Evolutionary conservation across 2,329 filamentous ascomycete species (phyloP), one percentile per base, ranked within the genome.

Genomic region (Neurospora sp.): DNA sequence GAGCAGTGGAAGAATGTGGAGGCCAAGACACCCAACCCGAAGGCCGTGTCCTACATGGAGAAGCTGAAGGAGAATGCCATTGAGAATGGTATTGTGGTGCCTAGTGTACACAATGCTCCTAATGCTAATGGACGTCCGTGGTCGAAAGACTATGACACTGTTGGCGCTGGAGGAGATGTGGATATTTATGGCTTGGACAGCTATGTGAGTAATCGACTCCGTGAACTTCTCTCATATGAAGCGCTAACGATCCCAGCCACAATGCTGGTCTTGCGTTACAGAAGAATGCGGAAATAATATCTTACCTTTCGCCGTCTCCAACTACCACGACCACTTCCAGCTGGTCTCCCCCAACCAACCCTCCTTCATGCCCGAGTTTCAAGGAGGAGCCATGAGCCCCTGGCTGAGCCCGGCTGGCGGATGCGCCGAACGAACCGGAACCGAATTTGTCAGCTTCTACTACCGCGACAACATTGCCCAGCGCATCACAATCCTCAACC

Each of bases 321-420:
- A 81, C 5, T 88, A 87, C 73, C 84, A 84, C 71, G 82, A 87
- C 72, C 87, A 85, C 84, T 88, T 88, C 72, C 80, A 82, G n/a
- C 83, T 85, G 52, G 85, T 85, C 69, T 84, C 84, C 0, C 83
- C 77, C 66, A 85, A 84, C 1, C 85, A 87, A 73, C 86, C 85
- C 1, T 80, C 81, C 66, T 86, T 81, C 70, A 74, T 87, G 0
- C 81, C 85, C 5, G 86, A 86, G 73, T 86, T 87, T 38, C 81
- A 86, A 73, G 83, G 82, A 4, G 85, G 85, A 0, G 86, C 79
- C 73, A 86, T 86, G 69, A 82, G 83, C n/a, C 80, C 83, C 15
- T 87, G 85, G 85, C 83, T 82, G 0, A 83, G 82, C 3, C 57
- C 57, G 0, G 57, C 28, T 0, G 77, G 73, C 10, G 79, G 79